These are phyloP conservation scores for Amyloporia xantha DNA, from an alignment of 768 basidiomycete genomes.

Conservation along the genomic window DNA sequence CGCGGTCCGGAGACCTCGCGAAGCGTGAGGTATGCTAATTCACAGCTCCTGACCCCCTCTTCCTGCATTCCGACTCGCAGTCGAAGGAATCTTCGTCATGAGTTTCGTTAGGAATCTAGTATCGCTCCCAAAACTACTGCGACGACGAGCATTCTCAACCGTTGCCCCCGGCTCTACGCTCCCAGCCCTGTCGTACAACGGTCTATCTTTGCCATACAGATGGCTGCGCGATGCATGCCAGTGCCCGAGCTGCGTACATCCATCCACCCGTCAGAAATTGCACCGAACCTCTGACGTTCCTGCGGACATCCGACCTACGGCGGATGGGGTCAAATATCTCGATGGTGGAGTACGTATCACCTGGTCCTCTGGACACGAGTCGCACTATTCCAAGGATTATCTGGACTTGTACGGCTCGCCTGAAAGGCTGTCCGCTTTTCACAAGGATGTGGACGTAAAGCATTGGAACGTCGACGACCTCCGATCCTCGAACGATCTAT, in stretches of 20 bases:
- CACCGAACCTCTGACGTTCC: constrained; percentile 64
- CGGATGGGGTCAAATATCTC: constrained; percentile 34
- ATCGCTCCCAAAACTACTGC: no score
- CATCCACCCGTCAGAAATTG: constrained; percentile 72
- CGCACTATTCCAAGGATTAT: constrained; percentile 44
- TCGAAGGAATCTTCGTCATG: no score
- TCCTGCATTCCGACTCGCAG: no score
- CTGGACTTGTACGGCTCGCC: constrained; percentile 42
- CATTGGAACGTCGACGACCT: constrained; percentile 44
- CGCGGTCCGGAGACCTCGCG: no score
- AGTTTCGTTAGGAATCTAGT: no score
- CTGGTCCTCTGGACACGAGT: constrained; percentile 58
- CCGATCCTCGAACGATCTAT: constrained; percentile 35
- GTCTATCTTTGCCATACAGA: constrained; percentile 36
- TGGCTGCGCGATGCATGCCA: constrained; percentile 87
- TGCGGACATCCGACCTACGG: constrained; percentile 37
- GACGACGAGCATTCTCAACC: no score
- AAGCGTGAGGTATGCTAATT: no score
- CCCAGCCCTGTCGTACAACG: constrained; percentile 14
- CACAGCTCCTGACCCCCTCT: no score
- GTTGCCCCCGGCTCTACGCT: no score
- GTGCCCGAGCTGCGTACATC: constrained; percentile 67
- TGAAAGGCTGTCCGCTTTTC: constrained; percentile 32
- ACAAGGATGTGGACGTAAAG: constrained; percentile 32
- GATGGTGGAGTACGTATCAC: constrained; percentile 40